Evolutionary conservation across 495 filamentous ascomycete genomes (phyloP), one percentile per base, ranked within the genome.

Genomic region (Cercophora scortea): DNA sequence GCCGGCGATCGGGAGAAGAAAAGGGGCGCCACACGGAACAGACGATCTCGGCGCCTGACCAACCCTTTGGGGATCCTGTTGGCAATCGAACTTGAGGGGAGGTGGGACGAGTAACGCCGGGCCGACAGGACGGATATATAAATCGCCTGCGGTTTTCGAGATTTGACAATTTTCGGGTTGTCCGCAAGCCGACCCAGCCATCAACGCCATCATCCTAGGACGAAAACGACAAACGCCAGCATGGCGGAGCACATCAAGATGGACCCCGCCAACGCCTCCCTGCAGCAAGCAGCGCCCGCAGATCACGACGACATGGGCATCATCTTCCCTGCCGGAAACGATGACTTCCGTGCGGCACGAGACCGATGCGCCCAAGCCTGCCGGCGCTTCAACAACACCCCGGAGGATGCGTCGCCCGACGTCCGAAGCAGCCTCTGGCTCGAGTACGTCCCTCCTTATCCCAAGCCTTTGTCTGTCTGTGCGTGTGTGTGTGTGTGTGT

Each of bases 291-390:
- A 3, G 12, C 12, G 5, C 42, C 10, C 8, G 16, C 44, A 12
- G 16, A 10, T 13, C 8, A 8, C n/a, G 6, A 9, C n/a, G 12
- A 36, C 44, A 38, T 16, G 33, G 57, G 54, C 32, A 39, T 63
- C 35, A 46, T 58, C 18, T 69, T 69, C 46, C 66, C 66, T 10
- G 66, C 66, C 16, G 66, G 66, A 19, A 63, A 65, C 53, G 47
- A 59, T 45, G 66, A 69, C 56, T 69, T 69, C 33, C 66, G 66
- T 9, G 60, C 55, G 3, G 60, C 54, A 11, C 52, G 66, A 15
- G 59, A 69, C 50, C 56, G 55, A 2, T 64, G 63, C 44, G 55
- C 64, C 10, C 57, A 55, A 12, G 66, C 66, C n/a, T 69, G 66
- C 49, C 64, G 66, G 13, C 56, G 51, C 11, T 69, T 69, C 56